Evolutionary conservation across 129 eudicot species (phyloP), one percentile per base, ranked within the genome.

Genomic region (Tagetes erecta): DNA sequence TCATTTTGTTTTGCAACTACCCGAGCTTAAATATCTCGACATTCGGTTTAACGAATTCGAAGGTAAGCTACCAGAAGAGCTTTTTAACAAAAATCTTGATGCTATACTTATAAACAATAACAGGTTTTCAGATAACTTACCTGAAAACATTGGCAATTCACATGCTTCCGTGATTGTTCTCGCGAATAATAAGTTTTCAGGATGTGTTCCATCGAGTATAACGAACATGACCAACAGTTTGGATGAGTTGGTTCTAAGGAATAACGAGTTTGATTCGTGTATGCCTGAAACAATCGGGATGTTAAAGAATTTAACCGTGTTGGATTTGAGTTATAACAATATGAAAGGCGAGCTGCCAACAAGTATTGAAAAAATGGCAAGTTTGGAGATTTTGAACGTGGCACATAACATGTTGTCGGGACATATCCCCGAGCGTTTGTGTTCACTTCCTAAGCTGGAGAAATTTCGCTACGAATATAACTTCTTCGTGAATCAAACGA

Each of bases 21-120:
- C 92, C 0, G 41, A 52, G 20, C 86, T 88, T 41, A 75, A 60
- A 4, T 91, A 78, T 66, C 87, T 91, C 27, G 96, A 91, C 50
- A 81, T 88, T 2, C 84, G 97, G 69, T 91, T 45, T 80, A 91
- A 91, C 12, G 91, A 91, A 2, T 91, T 88, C 6, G 97, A 91
- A 78, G 96, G 96, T 65, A 74, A 71, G 53, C 73, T 91, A 45
- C 97, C 97, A 0, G 12, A 72, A 31, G 80, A 78, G 9, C 80
- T 91, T 4, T 88, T 91, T 39, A 87, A 83, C 57, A 91, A 81
- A 68, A 51, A 78, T 9, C 90, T 91, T 2, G 97, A 91, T 72
- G 97, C 97, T 4, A 60, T 91, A 33, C 88, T 91, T 46, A 46
- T 88, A 12, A 91, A 91, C 70, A 77, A 83, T 70, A 91, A 91